Base-by-base conservation (phyloP, 805 yeast species). In the Torulaspora maleeae region DNA sequence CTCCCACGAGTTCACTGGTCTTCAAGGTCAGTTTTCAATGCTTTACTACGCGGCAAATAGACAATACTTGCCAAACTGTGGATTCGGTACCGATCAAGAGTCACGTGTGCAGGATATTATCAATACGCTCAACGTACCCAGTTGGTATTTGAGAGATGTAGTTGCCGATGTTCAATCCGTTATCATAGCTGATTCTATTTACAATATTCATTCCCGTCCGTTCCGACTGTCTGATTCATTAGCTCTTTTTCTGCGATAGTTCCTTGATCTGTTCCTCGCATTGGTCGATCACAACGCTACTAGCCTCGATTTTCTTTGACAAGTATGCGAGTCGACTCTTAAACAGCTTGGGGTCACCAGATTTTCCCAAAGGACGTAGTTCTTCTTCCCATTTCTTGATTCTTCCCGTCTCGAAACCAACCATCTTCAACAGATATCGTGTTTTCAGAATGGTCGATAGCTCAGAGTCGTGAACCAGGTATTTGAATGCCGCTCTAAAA, bases 401-500 rank as follows among this genome's bases (percentile, higher is more conserved):
- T 56, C 82, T 79, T 1, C 70, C 72, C 9, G 77, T 75, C 56
- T 88, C 95, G 44, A 77, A 64, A 3, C 71, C 65, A 35, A 87
- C 75, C 39, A 82, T 67, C 34, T 72, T 72, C 38, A 72, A 67
- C 43, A 83, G 66, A 50, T 82, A 80, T 19, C 78, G 74, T 2
- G 82, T 72, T 61, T 88, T 95, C 61, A 86, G 73, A 10, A 79
- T 71, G 19, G 78, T 78, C 45, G 72, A 76, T 5, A 85, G 66
- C 13, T 73, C 71, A 12, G 69, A 56, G 59, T 89, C 90, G 1
- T 71, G 53, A 2, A 80, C 74, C 59, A 93, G 71, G 48, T 76
- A 76, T 45, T 71, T 57, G 67, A 91, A 93, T 0, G 98, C 96
- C 0, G 90, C 86, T 46, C 76, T 74, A 63, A 72, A 89, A 17